Conservation (phyloP, 176 grass and related monocot species). For the Dendrocalamus sinicus region DNA sequence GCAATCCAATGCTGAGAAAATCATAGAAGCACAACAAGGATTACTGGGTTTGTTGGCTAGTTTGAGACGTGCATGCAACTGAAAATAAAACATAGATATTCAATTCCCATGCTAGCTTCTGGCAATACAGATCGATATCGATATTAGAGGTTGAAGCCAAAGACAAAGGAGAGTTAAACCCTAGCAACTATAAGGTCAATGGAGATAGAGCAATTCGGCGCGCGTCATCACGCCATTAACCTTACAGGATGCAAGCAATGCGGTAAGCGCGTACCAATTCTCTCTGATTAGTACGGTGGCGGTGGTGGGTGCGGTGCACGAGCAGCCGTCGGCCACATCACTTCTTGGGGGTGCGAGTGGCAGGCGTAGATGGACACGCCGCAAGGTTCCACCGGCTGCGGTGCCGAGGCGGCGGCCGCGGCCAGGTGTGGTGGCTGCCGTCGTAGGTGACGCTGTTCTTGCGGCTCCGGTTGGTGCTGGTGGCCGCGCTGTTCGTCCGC, state of each 20-base stretch:
- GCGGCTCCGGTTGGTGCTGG: constrained; percentile 31
- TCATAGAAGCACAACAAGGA: too few species aligned
- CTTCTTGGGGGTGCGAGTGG: constrained; percentile 61
- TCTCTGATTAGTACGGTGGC: constrained; percentile 56
- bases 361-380: constrained; percentile 63
- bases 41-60: not conserved
- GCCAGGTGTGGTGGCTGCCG: constrained; percentile 38
- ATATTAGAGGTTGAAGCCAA: not conserved
- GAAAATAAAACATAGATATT: not conserved
- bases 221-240: constrained; percentile 4
- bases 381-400: constrained; percentile 45
- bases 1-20: too few species aligned
- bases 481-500: constrained; percentile 49
- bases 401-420: constrained; percentile 8
- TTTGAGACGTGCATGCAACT: not conserved
- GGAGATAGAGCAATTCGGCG: constrained; percentile 13
- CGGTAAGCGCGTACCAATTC: constrained; percentile 31
- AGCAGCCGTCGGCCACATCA: constrained; percentile 68
- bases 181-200: constrained; percentile 42
- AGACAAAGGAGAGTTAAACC: constrained; percentile 40
- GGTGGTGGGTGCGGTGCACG: constrained; percentile 58
- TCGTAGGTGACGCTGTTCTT: constrained; percentile 29
- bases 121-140: constrained; percentile 11
- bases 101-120: not conserved
- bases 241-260: constrained; percentile 20